phyloP scores from a whole-genome alignment of 179 eudicot genomes.

The Corrigiola litoralis region DNA sequence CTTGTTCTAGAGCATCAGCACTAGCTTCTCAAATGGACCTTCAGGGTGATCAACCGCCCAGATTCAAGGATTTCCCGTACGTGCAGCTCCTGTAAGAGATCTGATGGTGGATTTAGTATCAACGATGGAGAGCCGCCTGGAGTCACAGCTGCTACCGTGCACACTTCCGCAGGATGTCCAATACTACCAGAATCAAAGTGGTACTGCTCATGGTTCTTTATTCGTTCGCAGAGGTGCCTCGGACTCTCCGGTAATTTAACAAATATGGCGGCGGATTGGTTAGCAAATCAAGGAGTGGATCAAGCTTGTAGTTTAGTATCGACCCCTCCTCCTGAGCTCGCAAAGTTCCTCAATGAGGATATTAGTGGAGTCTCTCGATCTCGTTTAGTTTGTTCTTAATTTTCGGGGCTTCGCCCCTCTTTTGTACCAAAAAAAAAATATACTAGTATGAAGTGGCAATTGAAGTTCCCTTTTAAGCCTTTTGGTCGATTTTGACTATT shows the following conservation, averaged over 20 bases:
- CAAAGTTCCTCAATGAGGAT: too few relatives aligned
- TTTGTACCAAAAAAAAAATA: too few relatives aligned
- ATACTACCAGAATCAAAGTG: conserved; percentile 40
- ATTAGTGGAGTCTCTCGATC: too few relatives aligned
- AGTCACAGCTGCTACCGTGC: conserved; percentile 51
- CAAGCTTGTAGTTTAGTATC: too few relatives aligned
- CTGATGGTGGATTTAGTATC: conserved; percentile 70
- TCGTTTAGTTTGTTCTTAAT: too few relatives aligned
- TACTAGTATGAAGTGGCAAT: too few relatives aligned
- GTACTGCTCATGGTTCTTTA: conserved; percentile 49
- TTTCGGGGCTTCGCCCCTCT: too few relatives aligned
- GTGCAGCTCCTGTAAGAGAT: conserved; percentile 44
- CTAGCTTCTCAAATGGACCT: conserved; percentile 15
- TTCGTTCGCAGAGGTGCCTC: conserved; percentile 51
- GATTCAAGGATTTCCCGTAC: conserved; percentile 74
- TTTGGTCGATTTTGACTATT: too few relatives aligned
- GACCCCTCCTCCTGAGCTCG: too few relatives aligned
- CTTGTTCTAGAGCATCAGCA: not conserved
- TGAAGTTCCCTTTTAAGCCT: too few relatives aligned
- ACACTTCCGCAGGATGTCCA: conserved; percentile 63
- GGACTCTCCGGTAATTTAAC: conserved; percentile 51
- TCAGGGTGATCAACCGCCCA: conserved; percentile 17
- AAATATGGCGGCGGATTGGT: too few relatives aligned
- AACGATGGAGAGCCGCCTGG: conserved; percentile 52
- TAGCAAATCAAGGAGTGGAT: too few relatives aligned